These are phyloP conservation scores for Trichosanthes truncata DNA, from an alignment of 306 rosid species.

Conservation along the genomic window DNA sequence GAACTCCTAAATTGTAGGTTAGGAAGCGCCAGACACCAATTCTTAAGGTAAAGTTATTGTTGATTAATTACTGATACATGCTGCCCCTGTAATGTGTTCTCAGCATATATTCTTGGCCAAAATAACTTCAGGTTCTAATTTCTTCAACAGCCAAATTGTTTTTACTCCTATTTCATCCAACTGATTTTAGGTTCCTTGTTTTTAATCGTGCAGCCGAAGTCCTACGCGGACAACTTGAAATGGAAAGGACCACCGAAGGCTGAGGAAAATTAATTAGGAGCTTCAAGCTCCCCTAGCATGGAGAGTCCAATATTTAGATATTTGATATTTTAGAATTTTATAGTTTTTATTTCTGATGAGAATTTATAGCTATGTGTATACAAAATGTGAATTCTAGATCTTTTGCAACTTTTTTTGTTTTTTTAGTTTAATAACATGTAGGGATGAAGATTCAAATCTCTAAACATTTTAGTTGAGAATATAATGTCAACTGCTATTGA, in stretches of 20 bases:
- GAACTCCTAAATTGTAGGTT: constrained; percentile 42
- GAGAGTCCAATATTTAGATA: no score
- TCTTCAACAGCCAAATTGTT: no score
- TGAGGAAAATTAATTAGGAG: constrained; percentile 26
- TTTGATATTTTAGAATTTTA: no score
- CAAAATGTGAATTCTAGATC: not conserved
- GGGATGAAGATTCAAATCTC: no score
- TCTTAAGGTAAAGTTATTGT: constrained; percentile 48
- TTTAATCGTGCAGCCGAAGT: constrained; percentile 39
- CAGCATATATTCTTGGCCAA: no score
- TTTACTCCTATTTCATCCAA: no score
- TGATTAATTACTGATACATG: not conserved
- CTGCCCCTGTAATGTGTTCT: not conserved
- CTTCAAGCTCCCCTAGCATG: not conserved
- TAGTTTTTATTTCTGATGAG: not conserved
- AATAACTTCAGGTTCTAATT: no score
- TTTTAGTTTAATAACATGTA: no score
- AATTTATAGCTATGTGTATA: not conserved
- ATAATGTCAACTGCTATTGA: no score
- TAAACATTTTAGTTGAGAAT: no score
- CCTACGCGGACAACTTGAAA: constrained; percentile 92
- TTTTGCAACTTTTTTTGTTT: not conserved
- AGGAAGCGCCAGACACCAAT: constrained; percentile 62
- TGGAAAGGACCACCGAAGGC: constrained; percentile 74
- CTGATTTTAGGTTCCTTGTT: not conserved